Evolutionary conservation across 345 rosid species (phyloP).

Genomic region (Nephelium lappaceum): DNA sequence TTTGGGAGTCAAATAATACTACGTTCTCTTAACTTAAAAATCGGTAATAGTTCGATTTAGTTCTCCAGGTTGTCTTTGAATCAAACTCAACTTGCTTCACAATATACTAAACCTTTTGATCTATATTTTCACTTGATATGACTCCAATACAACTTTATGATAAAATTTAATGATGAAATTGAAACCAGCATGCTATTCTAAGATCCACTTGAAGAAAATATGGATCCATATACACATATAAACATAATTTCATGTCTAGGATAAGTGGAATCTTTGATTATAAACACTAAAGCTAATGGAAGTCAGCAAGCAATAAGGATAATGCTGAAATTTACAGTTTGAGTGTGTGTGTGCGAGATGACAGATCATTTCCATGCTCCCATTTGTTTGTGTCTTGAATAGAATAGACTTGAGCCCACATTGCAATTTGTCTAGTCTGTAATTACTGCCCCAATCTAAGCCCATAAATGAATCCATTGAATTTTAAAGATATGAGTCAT

Average conservation of each 20-base stretch:
- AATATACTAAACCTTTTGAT: no score
- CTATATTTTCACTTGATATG: background rate
- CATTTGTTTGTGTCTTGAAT: background rate
- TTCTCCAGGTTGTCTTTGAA: no score
- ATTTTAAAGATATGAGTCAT: background rate
- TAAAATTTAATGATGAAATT: background rate
- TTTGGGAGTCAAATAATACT: no score
- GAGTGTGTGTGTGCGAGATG: background rate
- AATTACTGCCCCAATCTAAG: background rate
- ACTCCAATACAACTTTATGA: background rate
- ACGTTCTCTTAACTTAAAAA: no score
- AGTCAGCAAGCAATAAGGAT: conserved; percentile 2
- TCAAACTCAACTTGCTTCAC: no score
- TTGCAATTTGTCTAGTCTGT: background rate
- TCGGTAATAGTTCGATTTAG: no score
- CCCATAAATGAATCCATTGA: conserved; percentile 11
- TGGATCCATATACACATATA: no score
- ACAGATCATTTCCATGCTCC: background rate
- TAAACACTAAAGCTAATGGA: background rate
- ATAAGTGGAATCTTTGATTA: conserved; percentile 32
- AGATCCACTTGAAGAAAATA: background rate
- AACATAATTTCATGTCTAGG: conserved; percentile 3
- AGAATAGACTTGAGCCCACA: background rate
- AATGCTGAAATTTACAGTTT: background rate
- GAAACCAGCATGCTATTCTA: background rate